Percentiles rank a stretch among this genome's conserved stretches.
Evolutionary conservation across 2,329 filamentous ascomycete genomes (phyloP).

Genomic region (Colletotrichum ledebouriae): DNA sequence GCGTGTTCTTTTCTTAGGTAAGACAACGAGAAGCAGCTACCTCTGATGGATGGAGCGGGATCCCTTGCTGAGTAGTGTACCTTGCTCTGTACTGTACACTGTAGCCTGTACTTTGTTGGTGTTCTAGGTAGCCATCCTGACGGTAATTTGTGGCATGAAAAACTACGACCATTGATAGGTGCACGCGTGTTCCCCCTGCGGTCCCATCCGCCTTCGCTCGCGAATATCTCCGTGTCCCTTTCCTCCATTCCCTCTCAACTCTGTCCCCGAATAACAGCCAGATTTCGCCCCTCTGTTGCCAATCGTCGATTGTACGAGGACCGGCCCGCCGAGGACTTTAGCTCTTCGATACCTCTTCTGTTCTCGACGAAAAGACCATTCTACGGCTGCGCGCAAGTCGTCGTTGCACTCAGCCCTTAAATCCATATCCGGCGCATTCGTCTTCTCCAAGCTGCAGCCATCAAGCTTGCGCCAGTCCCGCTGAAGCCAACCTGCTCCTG

Average conservation of each 20-base stretch:
- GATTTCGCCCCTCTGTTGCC: constrained; percentile 10
- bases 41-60: neutral
- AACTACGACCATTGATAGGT: constrained; percentile 35
- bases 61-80: neutral
- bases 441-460: neutral
- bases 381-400: neutral
- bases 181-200: constrained; percentile 41
- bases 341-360: neutral
- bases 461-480: neutral
- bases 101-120: neutral
- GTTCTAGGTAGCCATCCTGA: neutral
- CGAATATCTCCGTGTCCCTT: constrained; percentile 31
- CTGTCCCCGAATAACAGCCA: constrained; percentile 9
- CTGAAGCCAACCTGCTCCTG: constrained; percentile 45
- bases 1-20: neutral
- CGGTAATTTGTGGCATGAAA: constrained; percentile 27
- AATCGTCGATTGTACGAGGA: constrained; percentile 5
- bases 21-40: too few species aligned
- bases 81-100: neutral
- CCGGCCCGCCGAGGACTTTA: constrained; percentile 16
- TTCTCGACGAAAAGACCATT: neutral
- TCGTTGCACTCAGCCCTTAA: neutral
- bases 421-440: constrained; percentile 23
- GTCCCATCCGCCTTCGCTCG: constrained; percentile 22
- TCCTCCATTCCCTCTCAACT: constrained; percentile 8